phyloP scores from a whole-genome alignment of 176 grass and related monocot genomes.

The Aegilops speltoides region DNA sequence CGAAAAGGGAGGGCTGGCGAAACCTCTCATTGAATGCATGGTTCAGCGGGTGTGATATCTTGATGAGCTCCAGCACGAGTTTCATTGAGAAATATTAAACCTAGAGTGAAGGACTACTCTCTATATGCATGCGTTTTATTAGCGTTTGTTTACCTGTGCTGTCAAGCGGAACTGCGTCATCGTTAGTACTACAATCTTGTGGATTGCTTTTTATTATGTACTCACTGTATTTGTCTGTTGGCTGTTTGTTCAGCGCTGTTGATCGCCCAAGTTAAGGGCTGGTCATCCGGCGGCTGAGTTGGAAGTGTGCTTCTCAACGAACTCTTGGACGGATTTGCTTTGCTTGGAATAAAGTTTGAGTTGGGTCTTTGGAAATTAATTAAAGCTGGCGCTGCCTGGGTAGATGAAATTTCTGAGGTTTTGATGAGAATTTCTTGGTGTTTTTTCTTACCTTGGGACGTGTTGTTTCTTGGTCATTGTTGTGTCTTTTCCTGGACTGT shows the following conservation, averaged over 20 bases:
- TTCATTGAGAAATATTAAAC: conserved; percentile 10
- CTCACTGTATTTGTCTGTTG: conserved; percentile 5
- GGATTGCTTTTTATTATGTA: conserved; percentile 6
- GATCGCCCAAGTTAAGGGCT: not conserved
- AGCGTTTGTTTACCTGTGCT: not conserved
- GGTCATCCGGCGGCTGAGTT: not conserved
- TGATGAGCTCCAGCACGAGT: not conserved
- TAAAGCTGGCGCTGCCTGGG: not conserved
- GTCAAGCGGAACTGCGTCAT: not conserved
- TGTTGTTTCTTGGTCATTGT: no score
- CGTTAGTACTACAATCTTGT: not conserved
- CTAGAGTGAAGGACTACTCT: not conserved
- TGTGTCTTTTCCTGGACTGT: no score
- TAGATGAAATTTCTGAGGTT: not conserved
- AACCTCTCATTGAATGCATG: conserved; percentile 40
- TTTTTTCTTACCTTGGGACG: not conserved
- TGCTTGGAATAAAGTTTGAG: conserved; percentile 36
- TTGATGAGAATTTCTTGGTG: not conserved
- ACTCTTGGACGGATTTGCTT: not conserved
- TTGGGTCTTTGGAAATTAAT: not conserved
- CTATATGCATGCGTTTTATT: conserved; percentile 16
- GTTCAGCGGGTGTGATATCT: conserved; percentile 34
- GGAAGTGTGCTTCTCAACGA: conserved; percentile 4
- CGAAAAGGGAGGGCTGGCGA: conserved; percentile 30
- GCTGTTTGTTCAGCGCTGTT: not conserved